A percentile compares a stretch with the other conserved stretches of the same genome.
Conservation (phyloP, 2,329 filamentous ascomycete genomes). For the Plenodomus lindquistii region DNA sequence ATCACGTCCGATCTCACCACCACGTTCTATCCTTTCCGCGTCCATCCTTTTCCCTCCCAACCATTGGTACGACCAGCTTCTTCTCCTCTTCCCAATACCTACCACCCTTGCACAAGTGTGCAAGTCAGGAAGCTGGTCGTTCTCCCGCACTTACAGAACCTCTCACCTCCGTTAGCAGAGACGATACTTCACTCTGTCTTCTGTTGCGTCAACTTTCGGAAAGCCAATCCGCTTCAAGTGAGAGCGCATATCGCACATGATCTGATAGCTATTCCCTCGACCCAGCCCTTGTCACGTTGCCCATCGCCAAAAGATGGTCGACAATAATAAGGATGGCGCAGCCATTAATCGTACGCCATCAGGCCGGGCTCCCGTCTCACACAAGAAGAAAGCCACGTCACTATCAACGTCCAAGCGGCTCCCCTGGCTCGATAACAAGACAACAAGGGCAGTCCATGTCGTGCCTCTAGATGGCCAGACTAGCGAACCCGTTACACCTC, state of each 20-base stretch:
- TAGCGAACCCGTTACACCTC: slow-evolving; percentile 3
- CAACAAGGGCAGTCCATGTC: slow-evolving; percentile 5
- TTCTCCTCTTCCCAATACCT: not conserved
- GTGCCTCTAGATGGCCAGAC: slow-evolving; percentile 1
- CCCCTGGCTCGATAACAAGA: slow-evolving; percentile 37
- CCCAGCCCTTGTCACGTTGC: not conserved
- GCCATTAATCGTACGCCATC: not conserved
- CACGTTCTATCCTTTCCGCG: slow-evolving; percentile 10
- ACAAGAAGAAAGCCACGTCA: slow-evolving; percentile 13
- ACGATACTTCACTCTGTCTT: not conserved
- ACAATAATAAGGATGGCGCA: not conserved
- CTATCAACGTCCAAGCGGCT: slow-evolving; percentile 22
- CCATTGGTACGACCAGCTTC: slow-evolving; percentile 18
- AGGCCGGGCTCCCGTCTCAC: not conserved
- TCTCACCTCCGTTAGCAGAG: not conserved
- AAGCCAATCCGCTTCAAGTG: too few species aligned
- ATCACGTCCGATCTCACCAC: not conserved
- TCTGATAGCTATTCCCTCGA: not conserved
- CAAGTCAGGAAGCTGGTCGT: slow-evolving; percentile 17
- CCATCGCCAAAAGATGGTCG: slow-evolving; percentile 1
- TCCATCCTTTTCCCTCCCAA: slow-evolving; percentile 9
- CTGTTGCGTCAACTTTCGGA: too few species aligned
- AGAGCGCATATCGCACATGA: not conserved
- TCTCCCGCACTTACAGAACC: slow-evolving; percentile 1
- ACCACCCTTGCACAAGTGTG: not conserved